phyloP scores from a whole-genome alignment of 2,329 filamentous ascomycete species.

The Aspergillus nomiae region DNA sequence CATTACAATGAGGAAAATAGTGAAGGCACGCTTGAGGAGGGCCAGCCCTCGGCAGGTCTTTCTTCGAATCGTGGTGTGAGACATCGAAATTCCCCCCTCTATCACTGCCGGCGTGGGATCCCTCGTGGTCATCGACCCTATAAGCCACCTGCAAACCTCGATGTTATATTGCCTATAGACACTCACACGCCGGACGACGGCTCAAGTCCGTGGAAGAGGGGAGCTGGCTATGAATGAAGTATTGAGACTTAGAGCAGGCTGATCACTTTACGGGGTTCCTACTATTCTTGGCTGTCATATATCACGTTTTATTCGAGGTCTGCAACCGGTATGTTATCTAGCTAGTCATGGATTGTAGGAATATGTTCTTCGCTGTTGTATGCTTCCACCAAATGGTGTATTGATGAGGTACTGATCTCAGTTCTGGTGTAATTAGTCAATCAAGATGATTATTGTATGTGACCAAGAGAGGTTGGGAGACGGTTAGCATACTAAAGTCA shows the following conservation, averaged over 20 bases:
- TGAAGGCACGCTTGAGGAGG: conserved; percentile 26
- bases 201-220: conserved; percentile 64
- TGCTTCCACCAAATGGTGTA: neutral
- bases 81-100: neutral
- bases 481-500: neutral
- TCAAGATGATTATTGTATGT: too few species aligned
- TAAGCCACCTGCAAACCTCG: conserved; percentile 25
- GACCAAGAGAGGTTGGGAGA: neutral
- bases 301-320: neutral
- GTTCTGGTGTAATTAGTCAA: neutral
- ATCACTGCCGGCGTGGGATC: too few species aligned
- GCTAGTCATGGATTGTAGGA: neutral
- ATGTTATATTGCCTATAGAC: conserved; percentile 13
- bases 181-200: conserved; percentile 51
- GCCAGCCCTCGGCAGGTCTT: conserved; percentile 44
- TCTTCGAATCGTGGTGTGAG: conserved; percentile 39
- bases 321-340: neutral
- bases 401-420: neutral
- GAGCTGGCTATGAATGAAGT: conserved; percentile 59
- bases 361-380: neutral
- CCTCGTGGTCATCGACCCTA: neutral
- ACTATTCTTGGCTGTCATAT: neutral
- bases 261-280: neutral
- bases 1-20: conserved; percentile 26
- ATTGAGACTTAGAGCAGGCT: neutral